Base-by-base conservation (phyloP, 2,329 filamentous ascomycete genomes). In the Tolypocladium pustulatum region DNA sequence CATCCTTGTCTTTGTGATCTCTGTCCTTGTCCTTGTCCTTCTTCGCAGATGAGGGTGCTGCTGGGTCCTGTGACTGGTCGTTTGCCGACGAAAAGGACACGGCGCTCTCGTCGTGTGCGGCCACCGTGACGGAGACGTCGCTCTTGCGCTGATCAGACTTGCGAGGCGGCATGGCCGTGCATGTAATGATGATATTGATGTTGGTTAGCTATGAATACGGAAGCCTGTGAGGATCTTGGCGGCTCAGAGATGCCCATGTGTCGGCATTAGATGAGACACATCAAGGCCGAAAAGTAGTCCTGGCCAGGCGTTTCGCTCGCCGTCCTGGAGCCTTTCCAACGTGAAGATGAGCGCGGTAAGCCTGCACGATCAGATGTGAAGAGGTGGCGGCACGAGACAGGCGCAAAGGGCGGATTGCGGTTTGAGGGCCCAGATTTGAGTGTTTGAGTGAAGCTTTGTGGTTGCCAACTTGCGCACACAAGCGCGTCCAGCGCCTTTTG, bases 121-220 rank as follows among this genome's bases (percentile, higher is more conserved):
- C 76, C 54, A 80, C 78, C 61, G 73, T 72, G 34, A 72, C 74
- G 13, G 79, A 77, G 51, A 73, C 74, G 63, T 80, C 76, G 72
- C 75, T 77, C 61, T 72, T 74, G 61, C 73, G 74, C 34, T 72
- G 65, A 64, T 82, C 81, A 62, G 76, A 80, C 69, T 85, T 86
- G 57, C 79, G 77, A 32, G 81, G 76, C 54, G 82, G 79, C 82
- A 85, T 84, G 58, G 64, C 61, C 63, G 54, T 22, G 34, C 12
- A 1, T 27, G 32, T 20, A 5, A 12, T 30, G 34, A 7, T 13
- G 58, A 58, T 40, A 40, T 37, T 13, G 58, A 58, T 40, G 37
- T 37, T 55, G 56, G 13, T 49, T 5, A 5, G 9, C 27, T 27
- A 49, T 46, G 57, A 55, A 54, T 58, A 65, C 59, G 59, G 49